Conservation (phyloP, 306 rosid genomes). For the Acacia melanoxylon region DNA sequence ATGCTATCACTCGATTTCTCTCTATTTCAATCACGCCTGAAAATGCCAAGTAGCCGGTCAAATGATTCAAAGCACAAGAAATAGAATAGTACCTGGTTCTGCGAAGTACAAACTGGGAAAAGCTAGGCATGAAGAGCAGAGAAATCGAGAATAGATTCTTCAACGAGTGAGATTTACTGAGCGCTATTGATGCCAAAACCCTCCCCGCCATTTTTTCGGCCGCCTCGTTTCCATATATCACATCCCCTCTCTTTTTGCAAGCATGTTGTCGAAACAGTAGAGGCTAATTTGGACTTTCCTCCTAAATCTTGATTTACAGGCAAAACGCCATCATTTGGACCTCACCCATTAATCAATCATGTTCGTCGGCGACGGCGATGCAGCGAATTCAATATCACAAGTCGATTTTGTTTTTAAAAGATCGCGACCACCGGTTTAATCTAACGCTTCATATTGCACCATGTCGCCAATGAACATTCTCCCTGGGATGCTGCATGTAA, state of each 20-base stretch:
- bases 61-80: background rate
- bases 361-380: background rate
- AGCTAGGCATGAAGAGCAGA: constrained; percentile 18
- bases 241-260: background rate
- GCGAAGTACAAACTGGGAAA: constrained; percentile 23
- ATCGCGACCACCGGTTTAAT: too few species aligned
- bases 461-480: too few species aligned
- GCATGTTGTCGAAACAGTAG: background rate
- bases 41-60: too few species aligned
- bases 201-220: constrained; percentile 29
- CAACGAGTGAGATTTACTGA: constrained; percentile 29
- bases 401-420: background rate
- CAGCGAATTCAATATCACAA: background rate
- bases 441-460: too few species aligned
- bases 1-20: background rate
- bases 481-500: too few species aligned
- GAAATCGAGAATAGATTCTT: constrained; percentile 31
- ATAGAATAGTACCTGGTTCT: constrained; percentile 36
- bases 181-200: constrained; percentile 35
- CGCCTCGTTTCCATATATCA: background rate
- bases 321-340: background rate
- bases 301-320: background rate
- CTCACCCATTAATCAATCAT: background rate
- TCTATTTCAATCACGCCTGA: too few species aligned
- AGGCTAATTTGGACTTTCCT: background rate